Percentiles rank a stretch among this genome's conserved stretches.
Conservation (phyloP, 2,329 filamentous ascomycete genomes). For the Aureobasidium sp. region DNA sequence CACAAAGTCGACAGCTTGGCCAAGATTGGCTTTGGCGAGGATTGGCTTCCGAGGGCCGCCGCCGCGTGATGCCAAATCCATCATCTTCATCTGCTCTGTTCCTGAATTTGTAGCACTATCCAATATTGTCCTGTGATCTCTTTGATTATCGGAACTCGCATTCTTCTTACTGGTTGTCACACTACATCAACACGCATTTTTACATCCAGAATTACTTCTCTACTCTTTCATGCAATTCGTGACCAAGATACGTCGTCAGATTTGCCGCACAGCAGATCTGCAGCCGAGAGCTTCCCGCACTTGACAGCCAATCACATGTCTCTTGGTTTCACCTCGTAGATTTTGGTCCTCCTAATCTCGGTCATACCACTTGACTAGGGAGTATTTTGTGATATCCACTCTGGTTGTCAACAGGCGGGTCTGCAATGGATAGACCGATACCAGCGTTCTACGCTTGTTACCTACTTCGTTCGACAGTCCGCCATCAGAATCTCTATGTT, state of each 20-base stretch:
- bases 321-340: not conserved
- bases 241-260: slow-evolving; percentile 5
- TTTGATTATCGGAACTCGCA: not conserved
- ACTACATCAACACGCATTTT: not conserved
- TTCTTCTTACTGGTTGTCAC: not conserved
- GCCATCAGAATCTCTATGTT: slow-evolving; percentile 69
- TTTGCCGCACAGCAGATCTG: slow-evolving; percentile 11
- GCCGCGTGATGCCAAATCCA: slow-evolving; percentile 8
- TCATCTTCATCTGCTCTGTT: not conserved
- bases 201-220: not conserved
- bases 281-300: slow-evolving; percentile 7
- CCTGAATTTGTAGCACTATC: not conserved
- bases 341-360: slow-evolving; percentile 4
- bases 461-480: slow-evolving; percentile 74
- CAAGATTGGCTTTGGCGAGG: not conserved
- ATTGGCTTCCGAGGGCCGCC: not conserved
- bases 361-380: not conserved
- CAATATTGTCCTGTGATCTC: not conserved
- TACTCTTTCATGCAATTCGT: not conserved
- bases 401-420: slow-evolving; percentile 8
- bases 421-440: slow-evolving; percentile 49
- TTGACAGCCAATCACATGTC: slow-evolving; percentile 8
- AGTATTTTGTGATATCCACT: not conserved
- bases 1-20: slow-evolving; percentile 5
- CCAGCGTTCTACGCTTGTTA: slow-evolving; percentile 93